Evolutionary conservation across 768 basidiomycete species (phyloP).

Genomic region (Boletus barrowsii): DNA sequence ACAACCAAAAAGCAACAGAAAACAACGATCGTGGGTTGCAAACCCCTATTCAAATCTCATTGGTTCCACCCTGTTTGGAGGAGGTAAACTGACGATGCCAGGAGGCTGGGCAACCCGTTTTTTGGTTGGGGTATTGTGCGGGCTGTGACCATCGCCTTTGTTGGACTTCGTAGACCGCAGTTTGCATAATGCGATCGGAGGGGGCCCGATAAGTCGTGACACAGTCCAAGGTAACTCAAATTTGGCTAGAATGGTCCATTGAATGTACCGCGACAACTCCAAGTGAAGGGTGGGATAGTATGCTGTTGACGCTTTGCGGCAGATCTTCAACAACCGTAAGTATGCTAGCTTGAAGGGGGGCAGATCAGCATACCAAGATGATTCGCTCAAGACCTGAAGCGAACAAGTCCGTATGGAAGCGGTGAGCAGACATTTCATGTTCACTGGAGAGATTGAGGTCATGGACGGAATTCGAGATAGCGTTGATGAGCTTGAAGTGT

Average conservation of each 20-base stretch:
- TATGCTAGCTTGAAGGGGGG: not conserved
- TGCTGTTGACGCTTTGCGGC: constrained; percentile 89
- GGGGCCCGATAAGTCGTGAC: constrained; percentile 73
- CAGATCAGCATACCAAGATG: constrained; percentile 59
- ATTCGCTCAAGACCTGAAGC: constrained; percentile 90
- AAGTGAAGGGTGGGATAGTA: constrained; percentile 96
- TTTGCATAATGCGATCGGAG: constrained; percentile 63
- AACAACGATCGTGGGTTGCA: not conserved
- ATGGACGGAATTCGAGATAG: constrained; percentile 63
- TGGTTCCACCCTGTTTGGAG: constrained; percentile 43
- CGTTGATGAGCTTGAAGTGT: constrained; percentile 85
- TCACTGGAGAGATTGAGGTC: constrained; percentile 64
- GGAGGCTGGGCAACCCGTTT: constrained; percentile 19
- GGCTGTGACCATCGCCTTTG: constrained; percentile 14
- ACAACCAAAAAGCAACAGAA: constrained; percentile 6
- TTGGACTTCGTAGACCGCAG: constrained; percentile 14
- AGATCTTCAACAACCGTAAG: constrained; percentile 52
- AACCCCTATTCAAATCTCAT: constrained; percentile 37
- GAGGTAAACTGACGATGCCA: constrained; percentile 33
- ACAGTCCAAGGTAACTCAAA: constrained; percentile 82
- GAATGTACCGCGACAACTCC: constrained; percentile 86
- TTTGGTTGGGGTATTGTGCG: constrained; percentile 23
- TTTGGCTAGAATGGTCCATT: constrained; percentile 58
- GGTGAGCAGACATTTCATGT: constrained; percentile 71
- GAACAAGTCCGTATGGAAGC: constrained; percentile 86